A percentile compares a stretch with the other conserved stretches of the same genome.
phyloP scores from a whole-genome alignment of 495 filamentous ascomycete genomes.

The Penicillium paxilli region DNA sequence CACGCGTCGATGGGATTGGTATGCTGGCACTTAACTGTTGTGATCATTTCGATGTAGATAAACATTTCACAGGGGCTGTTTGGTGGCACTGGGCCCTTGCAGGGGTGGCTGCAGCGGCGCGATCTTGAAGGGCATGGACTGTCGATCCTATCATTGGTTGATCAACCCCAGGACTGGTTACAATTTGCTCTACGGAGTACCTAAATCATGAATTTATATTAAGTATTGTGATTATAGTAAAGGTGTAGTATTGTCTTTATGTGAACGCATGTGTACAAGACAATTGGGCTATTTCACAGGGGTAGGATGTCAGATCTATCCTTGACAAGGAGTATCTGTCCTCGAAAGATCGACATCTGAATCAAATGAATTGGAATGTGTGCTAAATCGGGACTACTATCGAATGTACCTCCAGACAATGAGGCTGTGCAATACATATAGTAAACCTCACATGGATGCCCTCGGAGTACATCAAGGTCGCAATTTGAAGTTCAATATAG shows the following conservation, averaged over 20 bases:
- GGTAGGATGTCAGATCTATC: neutral
- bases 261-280: neutral
- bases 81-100: slow-evolving; percentile 11
- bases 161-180: neutral
- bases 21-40: neutral
- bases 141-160: neutral
- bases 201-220: neutral
- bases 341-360: slow-evolving; percentile 1
- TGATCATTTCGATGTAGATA: neutral
- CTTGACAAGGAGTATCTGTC: slow-evolving; percentile 4
- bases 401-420: no score
- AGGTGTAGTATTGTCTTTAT: neutral
- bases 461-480: no score
- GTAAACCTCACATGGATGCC: no score
- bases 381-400: neutral
- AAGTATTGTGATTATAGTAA: no score
- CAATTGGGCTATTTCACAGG: no score
- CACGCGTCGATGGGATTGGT: slow-evolving; percentile 6
- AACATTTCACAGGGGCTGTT: neutral
- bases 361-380: slow-evolving; percentile 13
- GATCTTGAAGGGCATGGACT: neutral
- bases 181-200: no score
- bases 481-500: neutral
- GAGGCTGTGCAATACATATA: no score
- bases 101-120: neutral